Base-by-base conservation (phyloP, 1,139 yeast species). In the Chernovozyma sophiae-reginae region DNA sequence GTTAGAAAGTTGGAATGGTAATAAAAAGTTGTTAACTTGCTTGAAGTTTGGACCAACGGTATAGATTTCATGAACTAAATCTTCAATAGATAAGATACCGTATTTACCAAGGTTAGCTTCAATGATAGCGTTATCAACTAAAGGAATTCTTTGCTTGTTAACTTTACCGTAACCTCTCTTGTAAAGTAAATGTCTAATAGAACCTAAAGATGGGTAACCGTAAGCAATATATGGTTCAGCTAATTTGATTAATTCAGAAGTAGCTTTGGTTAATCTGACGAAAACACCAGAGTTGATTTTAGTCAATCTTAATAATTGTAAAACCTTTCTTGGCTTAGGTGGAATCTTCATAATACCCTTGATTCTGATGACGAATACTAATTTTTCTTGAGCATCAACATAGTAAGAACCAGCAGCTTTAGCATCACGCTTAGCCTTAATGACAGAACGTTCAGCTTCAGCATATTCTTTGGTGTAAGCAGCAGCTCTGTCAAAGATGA, bases 161-260 rank as follows among this genome's bases (percentile, higher is more conserved):
- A 92, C 74, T 87, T 92, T 92, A 77, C 97, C 98, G 92, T 74
- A 84, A 72, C 98, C 98, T 80, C 98, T 90, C 95, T 92, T 92
- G 97, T 92, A 92, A 62, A 92, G 72, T 70, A 92, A 86, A 74
- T 90, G 85, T 79, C 97, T 90, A 65, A 90, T 81, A 72, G 97
- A 86, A 53, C 97, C 73, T 68, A 86, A 79, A 65, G 87, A 86
- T 77, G 98, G 98, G 92, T 90, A 90, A 78, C 98, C 98, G 84
- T 86, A 92, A 63, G 98, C 95, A 72, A 92, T 83, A 83, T 89
- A 92, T 70, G 98, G 98, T 77, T 92, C 97, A 67, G 92, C 96
- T 70, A 92, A 84, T 73, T 84, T 89, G 73, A 92, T 81, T 72
- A 92, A 84, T 81, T 92, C 97, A 58, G 83, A 63, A 62, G 98